Conservation (phyloP, 805 yeast genomes). For the Candida jianshihensis region DNA sequence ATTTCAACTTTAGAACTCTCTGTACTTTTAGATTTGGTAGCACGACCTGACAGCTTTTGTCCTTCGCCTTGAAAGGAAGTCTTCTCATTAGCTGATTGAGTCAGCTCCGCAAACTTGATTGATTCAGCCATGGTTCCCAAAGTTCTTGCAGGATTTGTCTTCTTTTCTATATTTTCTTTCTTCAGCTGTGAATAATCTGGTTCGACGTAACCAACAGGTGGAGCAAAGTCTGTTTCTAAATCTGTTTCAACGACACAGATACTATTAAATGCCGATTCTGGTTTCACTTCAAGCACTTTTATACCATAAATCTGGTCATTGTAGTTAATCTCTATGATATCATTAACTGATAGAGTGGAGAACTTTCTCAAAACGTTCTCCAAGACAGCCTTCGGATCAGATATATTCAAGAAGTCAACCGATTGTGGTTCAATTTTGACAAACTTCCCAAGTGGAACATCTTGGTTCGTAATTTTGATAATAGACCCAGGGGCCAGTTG, state of each 20-base stretch:
- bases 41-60: slow-evolving; percentile 61
- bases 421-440: slow-evolving; percentile 95
- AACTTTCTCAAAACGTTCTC: slow-evolving; percentile 89
- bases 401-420: slow-evolving; percentile 84
- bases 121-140: slow-evolving; percentile 74
- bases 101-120: slow-evolving; percentile 56
- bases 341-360: slow-evolving; percentile 78
- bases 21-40: slow-evolving; percentile 18
- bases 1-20: slow-evolving; percentile 33
- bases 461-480: slow-evolving; percentile 66
- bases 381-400: slow-evolving; percentile 93
- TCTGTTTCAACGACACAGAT: slow-evolving; percentile 96
- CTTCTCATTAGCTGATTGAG: slow-evolving; percentile 33
- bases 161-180: slow-evolving; percentile 20
- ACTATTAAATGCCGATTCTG: slow-evolving; percentile 56
- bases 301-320: slow-evolving; percentile 74
- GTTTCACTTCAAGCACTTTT: slow-evolving; percentile 81
- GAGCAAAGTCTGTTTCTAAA: slow-evolving; percentile 94
- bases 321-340: slow-evolving; percentile 77
- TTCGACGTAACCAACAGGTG: slow-evolving; percentile 97
- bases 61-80: slow-evolving; percentile 54
- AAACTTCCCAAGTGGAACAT: slow-evolving; percentile 78
- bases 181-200: slow-evolving; percentile 52
- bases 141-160: slow-evolving; percentile 25
- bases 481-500: slow-evolving; percentile 73